A percentile compares a stretch with the other conserved stretches of the same genome.
These are phyloP conservation scores for Vitis labrusca DNA, from an alignment of 164 flowering plant species.

Conservation along the genomic window DNA sequence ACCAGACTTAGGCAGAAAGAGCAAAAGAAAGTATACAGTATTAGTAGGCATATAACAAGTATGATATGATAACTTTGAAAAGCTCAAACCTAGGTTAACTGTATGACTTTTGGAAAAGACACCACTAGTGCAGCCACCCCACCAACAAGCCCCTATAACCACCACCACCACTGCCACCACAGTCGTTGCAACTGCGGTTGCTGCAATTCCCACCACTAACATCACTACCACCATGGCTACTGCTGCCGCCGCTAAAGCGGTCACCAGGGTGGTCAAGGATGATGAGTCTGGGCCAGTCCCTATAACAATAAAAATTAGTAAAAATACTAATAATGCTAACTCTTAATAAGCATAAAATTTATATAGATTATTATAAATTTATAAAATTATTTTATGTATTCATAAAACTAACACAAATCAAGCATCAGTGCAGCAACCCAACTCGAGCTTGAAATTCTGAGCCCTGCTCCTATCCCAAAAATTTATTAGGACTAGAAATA, in stretches of 20 bases:
- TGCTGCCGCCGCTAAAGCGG: constrained; percentile 41
- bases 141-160: constrained; percentile 42
- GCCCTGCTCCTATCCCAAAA: neutral
- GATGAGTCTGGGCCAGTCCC: constrained; percentile 49
- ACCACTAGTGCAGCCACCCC: constrained; percentile 35
- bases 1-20: too few species aligned
- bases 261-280: constrained; percentile 38
- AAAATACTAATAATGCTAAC: constrained; percentile 14
- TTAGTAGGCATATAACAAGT: too few species aligned
- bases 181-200: constrained; percentile 31
- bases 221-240: constrained; percentile 38
- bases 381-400: neutral
- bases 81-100: constrained; percentile 46
- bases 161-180: constrained; percentile 30
- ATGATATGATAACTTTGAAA: constrained; percentile 7
- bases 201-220: constrained; percentile 28
- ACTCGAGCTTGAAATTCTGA: neutral
- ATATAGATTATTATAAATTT: neutral
- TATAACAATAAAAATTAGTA: constrained; percentile 36
- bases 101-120: constrained; percentile 33
- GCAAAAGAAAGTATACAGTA: too few species aligned
- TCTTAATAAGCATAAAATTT: constrained; percentile 1
- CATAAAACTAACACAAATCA: neutral
- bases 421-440: neutral
- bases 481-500: neutral